These are phyloP conservation scores for Physcomitrium patens DNA, from an alignment of 225 moss, liverwort and hornwort genomes.

Conservation along the genomic window DNA sequence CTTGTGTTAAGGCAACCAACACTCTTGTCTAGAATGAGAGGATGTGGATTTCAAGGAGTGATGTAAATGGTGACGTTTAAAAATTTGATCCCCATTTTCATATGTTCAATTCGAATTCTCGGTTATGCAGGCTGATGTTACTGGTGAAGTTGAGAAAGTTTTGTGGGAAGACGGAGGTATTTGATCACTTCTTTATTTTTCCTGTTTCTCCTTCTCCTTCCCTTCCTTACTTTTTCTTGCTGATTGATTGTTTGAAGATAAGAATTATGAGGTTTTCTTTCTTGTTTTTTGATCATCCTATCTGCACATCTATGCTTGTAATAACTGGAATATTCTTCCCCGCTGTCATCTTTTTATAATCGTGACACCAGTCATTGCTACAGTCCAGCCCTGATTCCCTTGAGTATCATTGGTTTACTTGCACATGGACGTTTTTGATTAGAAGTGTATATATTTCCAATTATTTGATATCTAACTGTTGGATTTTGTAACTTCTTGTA, in stretches of 20 bases:
- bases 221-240: no score
- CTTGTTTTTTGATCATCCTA: conserved; percentile 21
- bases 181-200: conserved; percentile 2
- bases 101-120: neutral
- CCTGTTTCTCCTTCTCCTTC: neutral
- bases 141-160: conserved; percentile 67
- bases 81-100: neutral
- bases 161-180: conserved; percentile 69
- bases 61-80: neutral
- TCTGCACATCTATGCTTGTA: neutral
- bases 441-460: no score
- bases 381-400: neutral
- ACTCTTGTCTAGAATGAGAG: neutral
- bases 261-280: neutral
- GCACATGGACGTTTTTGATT: neutral
- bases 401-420: neutral
- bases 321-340: neutral
- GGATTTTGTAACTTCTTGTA: neutral
- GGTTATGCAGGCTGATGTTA: conserved; percentile 57
- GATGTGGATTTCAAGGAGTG: neutral
- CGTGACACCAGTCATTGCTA: neutral
- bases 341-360: neutral
- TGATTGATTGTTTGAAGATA: neutral
- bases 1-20: neutral
- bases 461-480: neutral